These are phyloP conservation scores for Parastagonospora avenae DNA, from an alignment of 2,329 filamentous ascomycete species.

Conservation along the genomic window DNA sequence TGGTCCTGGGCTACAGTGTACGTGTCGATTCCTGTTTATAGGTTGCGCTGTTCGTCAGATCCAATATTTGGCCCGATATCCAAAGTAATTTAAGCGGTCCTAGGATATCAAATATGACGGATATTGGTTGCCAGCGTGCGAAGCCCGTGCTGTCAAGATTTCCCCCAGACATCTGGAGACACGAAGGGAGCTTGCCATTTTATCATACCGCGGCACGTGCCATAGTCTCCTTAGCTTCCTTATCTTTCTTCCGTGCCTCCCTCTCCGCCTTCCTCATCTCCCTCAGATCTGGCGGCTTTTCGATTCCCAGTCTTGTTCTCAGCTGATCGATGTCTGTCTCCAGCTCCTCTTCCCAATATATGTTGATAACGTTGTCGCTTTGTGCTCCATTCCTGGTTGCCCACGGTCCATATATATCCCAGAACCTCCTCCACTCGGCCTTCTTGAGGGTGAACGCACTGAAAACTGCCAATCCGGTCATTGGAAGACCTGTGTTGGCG, in stretches of 20 bases:
- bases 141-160: no score
- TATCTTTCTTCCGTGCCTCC: slow-evolving; percentile 70
- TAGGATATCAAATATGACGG: no score
- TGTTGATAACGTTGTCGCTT: slow-evolving; percentile 83
- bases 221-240: slow-evolving; percentile 52
- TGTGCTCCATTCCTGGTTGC: slow-evolving; percentile 80
- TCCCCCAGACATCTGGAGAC: no score
- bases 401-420: slow-evolving; percentile 82
- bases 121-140: no score
- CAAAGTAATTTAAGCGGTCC: no score
- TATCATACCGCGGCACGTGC: slow-evolving; percentile 20
- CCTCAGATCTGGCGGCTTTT: slow-evolving; percentile 85
- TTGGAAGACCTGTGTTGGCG: slow-evolving; percentile 88
- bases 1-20: no score
- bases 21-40: no score
- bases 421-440: slow-evolving; percentile 70
- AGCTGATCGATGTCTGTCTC: slow-evolving; percentile 81
- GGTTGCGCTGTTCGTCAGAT: no score
- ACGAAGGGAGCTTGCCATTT: no score
- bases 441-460: slow-evolving; percentile 70
- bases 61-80: no score
- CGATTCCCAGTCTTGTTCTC: slow-evolving; percentile 76
- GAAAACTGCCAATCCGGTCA: slow-evolving; percentile 87
- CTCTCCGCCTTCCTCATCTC: slow-evolving; percentile 73
- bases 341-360: slow-evolving; percentile 97